A percentile compares a stretch with the other conserved stretches of the same genome.
Evolutionary conservation across 225 moss, liverwort and hornwort genomes (phyloP).

Genomic region (Polytrichum formosum): DNA sequence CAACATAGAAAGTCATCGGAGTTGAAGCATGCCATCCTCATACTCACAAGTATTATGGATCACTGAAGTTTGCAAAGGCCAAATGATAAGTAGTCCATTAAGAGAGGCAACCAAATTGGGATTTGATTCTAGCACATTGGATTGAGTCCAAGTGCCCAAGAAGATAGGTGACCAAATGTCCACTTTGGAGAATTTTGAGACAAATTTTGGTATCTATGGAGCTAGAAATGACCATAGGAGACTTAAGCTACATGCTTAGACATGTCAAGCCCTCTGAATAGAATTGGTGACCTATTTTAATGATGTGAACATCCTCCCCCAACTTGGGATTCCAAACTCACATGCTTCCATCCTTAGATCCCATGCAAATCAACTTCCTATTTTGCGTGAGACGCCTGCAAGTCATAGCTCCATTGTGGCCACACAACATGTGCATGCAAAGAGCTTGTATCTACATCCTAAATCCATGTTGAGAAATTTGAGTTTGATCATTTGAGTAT

Average conservation of each 20-base stretch:
- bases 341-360: constrained; percentile 39
- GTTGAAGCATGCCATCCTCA: not conserved
- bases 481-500: constrained; percentile 27
- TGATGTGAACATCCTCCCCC: constrained; percentile 13
- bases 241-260: not conserved
- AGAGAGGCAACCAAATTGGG: too few species aligned
- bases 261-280: constrained; percentile 3
- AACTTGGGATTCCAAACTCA: constrained; percentile 53
- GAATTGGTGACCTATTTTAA: constrained; percentile 47
- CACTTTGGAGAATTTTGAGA: not conserved
- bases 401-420: constrained; percentile 41
- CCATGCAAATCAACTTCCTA: constrained; percentile 40
- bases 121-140: too few species aligned
- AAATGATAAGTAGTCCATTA: not conserved
- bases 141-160: not conserved
- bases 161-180: not conserved
- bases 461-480: constrained; percentile 52
- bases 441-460: constrained; percentile 42
- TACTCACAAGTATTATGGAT: not conserved
- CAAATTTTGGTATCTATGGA: not conserved
- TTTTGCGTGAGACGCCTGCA: constrained; percentile 59
- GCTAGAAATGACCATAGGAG: not conserved
- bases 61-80: not conserved
- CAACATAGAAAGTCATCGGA: not conserved
- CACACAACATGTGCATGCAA: constrained; percentile 54